Conservation (phyloP, 1,284 basidiomycete species). For the Naganishia albida region DNA sequence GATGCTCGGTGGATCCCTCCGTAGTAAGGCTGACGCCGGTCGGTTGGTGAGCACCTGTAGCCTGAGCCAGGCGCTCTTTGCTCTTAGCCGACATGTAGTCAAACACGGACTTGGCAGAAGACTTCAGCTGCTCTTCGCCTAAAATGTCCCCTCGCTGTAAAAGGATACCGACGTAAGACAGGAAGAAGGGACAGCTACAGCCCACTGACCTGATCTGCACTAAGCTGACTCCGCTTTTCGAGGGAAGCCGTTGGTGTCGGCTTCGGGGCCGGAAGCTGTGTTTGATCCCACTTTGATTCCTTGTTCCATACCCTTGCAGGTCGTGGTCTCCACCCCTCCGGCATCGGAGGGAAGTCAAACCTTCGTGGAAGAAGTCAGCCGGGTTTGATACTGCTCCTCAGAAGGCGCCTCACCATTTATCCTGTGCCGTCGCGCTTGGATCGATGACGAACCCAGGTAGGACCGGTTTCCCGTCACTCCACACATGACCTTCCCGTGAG, state of each 20-base stretch:
- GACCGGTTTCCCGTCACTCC: conserved; percentile 73
- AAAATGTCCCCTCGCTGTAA: conserved; percentile 73
- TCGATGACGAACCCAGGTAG: conserved; percentile 74
- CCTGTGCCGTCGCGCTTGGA: conserved; percentile 67
- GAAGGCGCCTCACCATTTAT: conserved; percentile 65
- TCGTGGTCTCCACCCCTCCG: conserved; percentile 79
- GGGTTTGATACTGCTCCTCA: background rate
- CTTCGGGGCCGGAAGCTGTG: conserved; percentile 35
- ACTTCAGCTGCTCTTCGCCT: conserved; percentile 71
- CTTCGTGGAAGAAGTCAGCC: conserved; percentile 53
- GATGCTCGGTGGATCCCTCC: conserved; percentile 34
- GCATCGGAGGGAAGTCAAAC: conserved; percentile 77
- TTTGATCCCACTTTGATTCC: conserved; percentile 59
- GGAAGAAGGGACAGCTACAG: background rate
- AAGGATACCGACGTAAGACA: conserved; percentile 29
- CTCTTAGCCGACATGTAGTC: conserved; percentile 92
- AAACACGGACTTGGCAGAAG: conserved; percentile 67
- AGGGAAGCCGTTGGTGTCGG: conserved; percentile 55
- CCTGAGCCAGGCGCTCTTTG: conserved; percentile 73
- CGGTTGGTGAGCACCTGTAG: conserved; percentile 36
- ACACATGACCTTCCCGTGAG: conserved; percentile 49
- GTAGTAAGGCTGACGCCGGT: conserved; percentile 35
- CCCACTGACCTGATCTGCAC: conserved; percentile 47
- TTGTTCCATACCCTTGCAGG: conserved; percentile 74
- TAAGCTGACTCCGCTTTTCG: conserved; percentile 43